Base-by-base conservation (phyloP, 495 filamentous ascomycete genomes). In the Cercophora sp. region DNA sequence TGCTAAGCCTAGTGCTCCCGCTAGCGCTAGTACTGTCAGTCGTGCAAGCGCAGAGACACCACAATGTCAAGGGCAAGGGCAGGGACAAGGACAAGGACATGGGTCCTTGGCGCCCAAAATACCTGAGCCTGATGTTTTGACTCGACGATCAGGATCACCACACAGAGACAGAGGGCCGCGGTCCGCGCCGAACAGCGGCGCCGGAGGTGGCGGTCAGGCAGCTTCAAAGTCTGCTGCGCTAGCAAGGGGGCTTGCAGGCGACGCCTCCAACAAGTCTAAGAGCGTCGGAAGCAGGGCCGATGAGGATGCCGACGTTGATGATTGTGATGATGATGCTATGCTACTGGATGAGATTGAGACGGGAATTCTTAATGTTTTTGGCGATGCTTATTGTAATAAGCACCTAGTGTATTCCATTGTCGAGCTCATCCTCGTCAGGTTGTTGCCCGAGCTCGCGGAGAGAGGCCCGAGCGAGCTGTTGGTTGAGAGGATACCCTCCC, bases 301-400 rank as follows among this genome's bases (percentile, higher is more conserved):
- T 55, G 26, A 11, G 26, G 6, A 4, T n/a, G 8, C n/a, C 6
- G 39, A 44, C 4, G 55, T 40, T 66, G 49, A 58, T n/a, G 52
- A 60, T 36, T 57, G 56, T 35, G 65, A 69, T 15, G 69, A 74
- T 9, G 68, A 71, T 29, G 62, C 68, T 29, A 62, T 64, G 42
- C 65, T 69, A 5, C 44, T 76, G 23, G 55, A 47, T 35, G 71
- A 79, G 58, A 73, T 85, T 29, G 81, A 77, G 40, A 64, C 73
- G 42, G 66, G 61, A 50, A 72, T 86, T 20, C 76, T 96, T 16
- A 85, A 89, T 58, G 70, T 88, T 13, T 87, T 95, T 61, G 78
- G 77, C 2, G 88, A 95, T 66, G 78, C 77, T 9, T 96, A 95
- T 69, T 82, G 87, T 65, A 97, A 96, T 71, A 92, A 87, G 68